phyloP scores from a whole-genome alignment of 192 early-diverging fungal species.

The Geranomyces variabilis region DNA sequence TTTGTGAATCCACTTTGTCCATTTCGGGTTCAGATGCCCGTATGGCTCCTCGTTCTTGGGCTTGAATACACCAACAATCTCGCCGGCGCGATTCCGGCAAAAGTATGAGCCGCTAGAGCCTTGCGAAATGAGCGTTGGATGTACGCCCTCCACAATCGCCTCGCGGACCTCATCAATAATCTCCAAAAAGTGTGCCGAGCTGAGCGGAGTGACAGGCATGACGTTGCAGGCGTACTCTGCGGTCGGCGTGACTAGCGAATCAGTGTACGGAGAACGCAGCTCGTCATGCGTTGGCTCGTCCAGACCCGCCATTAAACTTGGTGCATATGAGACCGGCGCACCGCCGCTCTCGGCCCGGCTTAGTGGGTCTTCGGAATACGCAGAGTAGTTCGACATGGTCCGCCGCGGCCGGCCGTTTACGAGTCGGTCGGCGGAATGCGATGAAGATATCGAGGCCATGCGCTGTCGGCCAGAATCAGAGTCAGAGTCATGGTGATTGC shows the following conservation, averaged over 20 bases:
- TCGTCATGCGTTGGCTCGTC: slow-evolving; percentile 10
- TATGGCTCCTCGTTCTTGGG: slow-evolving; percentile 72
- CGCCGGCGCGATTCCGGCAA: slow-evolving; percentile 71
- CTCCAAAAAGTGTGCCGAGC: slow-evolving; percentile 36
- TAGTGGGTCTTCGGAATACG: not conserved
- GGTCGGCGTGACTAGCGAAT: slow-evolving; percentile 28
- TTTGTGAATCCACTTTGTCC: slow-evolving; percentile 90
- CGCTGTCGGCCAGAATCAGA: slow-evolving; percentile 2
- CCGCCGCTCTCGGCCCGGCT: not conserved
- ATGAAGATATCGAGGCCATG: not conserved
- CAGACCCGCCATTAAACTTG: slow-evolving; percentile 19
- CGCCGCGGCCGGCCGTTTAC: not conserved
- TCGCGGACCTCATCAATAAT: slow-evolving; percentile 46
- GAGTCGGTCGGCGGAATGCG: slow-evolving; percentile 7
- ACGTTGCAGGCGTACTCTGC: slow-evolving; percentile 17
- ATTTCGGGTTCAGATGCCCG: slow-evolving; percentile 80
- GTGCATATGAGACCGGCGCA: slow-evolving; percentile 15
- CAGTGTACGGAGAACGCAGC: not conserved
- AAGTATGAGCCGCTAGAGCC: slow-evolving; percentile 94
- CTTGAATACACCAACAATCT: slow-evolving; percentile 89
- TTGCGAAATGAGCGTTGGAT: slow-evolving; percentile 53
- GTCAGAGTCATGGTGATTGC: slow-evolving; percentile 5
- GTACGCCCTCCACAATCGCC: slow-evolving; percentile 54
- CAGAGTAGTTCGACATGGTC: not conserved
- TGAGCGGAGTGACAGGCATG: slow-evolving; percentile 41